Percentiles rank a stretch among this genome's conserved stretches.
Evolutionary conservation across 306 rosid species (phyloP).

Genomic region (Malus sylvestris): DNA sequence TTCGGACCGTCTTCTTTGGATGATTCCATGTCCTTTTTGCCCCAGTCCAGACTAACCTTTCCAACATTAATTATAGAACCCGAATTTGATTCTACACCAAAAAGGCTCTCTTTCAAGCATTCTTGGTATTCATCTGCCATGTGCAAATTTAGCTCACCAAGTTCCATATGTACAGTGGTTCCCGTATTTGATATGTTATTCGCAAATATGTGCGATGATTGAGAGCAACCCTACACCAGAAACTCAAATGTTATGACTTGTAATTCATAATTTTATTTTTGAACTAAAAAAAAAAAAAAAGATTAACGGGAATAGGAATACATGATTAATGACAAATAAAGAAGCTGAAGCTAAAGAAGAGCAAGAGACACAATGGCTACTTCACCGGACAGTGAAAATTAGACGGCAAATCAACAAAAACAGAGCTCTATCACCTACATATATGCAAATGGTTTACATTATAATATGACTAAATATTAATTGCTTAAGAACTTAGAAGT

Average conservation of each 20-base stretch:
- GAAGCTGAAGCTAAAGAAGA: not conserved
- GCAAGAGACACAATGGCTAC: not conserved
- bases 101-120: slow-evolving; percentile 77
- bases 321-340: not conserved
- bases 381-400: not conserved
- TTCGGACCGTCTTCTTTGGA: slow-evolving; percentile 62
- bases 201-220: slow-evolving; percentile 81
- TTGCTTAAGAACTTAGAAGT: not conserved
- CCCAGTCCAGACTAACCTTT: slow-evolving; percentile 93
- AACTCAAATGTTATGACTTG: slow-evolving; percentile 22
- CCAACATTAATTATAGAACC: slow-evolving; percentile 80
- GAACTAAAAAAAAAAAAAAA: not conserved
- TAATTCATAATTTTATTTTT: not conserved
- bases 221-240: slow-evolving; percentile 76
- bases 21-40: slow-evolving; percentile 72
- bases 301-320: not conserved
- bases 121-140: slow-evolving; percentile 92
- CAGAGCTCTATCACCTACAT: not conserved
- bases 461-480: not conserved
- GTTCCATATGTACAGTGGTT: slow-evolving; percentile 73
- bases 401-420: not conserved
- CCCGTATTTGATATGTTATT: slow-evolving; percentile 81
- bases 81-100: slow-evolving; percentile 83
- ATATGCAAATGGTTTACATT: not conserved
- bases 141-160: slow-evolving; percentile 89